Evolutionary conservation across 768 basidiomycete species (phyloP).

Genomic region (Pulveroboletus frians): DNA sequence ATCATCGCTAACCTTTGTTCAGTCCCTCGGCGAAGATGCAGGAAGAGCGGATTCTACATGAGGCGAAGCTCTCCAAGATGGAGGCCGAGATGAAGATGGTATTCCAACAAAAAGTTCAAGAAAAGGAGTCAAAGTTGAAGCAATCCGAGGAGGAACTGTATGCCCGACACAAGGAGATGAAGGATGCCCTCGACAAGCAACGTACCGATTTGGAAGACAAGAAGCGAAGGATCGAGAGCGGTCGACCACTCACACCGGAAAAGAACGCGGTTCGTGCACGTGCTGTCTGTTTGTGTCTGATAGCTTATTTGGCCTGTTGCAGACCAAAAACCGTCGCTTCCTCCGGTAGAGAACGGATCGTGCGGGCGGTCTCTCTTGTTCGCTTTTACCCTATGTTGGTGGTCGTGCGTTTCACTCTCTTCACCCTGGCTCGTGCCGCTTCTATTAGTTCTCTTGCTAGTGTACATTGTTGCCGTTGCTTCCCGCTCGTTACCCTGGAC

Average conservation of each 20-base stretch:
- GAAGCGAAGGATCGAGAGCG: slow-evolving; percentile 93
- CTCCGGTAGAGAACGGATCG: slow-evolving; percentile 25
- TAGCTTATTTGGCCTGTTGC: slow-evolving; percentile 10
- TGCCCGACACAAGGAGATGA: slow-evolving; percentile 98
- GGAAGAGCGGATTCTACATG: slow-evolving; percentile 93
- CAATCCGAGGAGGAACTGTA: slow-evolving; percentile 99
- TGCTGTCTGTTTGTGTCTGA: background rate
- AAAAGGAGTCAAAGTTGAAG: slow-evolving; percentile 98
- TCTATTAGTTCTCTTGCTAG: slow-evolving; percentile 38
- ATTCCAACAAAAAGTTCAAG: slow-evolving; percentile 99
- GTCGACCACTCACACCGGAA: slow-evolving; percentile 92
- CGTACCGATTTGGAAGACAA: slow-evolving; percentile 94
- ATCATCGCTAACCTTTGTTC: slow-evolving; percentile 15
- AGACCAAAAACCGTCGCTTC: slow-evolving; percentile 36
- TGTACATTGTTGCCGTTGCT: slow-evolving; percentile 37
- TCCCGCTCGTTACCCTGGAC: slow-evolving; percentile 38
- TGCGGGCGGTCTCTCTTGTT: slow-evolving; percentile 18
- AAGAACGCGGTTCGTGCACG: slow-evolving; percentile 67
- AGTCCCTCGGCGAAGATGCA: slow-evolving; percentile 96
- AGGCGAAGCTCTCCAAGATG: slow-evolving; percentile 98
- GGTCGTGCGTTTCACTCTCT: slow-evolving; percentile 22
- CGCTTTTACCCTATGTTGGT: slow-evolving; percentile 29
- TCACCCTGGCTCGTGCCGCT: slow-evolving; percentile 31
- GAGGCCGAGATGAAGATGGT: slow-evolving; percentile 99
- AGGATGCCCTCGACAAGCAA: slow-evolving; percentile 97